phyloP scores from a whole-genome alignment of 352 stramenopile genomes.

The Phytophthora quininea region DNA sequence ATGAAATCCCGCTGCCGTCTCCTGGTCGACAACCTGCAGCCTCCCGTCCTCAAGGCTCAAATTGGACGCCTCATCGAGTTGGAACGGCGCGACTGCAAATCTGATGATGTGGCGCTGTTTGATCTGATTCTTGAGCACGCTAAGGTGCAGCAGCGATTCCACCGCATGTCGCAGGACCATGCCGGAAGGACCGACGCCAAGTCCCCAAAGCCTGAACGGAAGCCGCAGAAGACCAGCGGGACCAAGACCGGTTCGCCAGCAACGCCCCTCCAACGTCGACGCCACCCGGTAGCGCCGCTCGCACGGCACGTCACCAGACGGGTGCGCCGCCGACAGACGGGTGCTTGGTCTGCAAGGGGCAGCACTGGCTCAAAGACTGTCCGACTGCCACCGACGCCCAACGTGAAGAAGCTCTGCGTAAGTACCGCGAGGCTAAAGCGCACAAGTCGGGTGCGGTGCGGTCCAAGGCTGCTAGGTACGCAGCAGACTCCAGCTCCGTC shows the following conservation, averaged over 20 bases:
- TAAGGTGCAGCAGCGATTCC: constrained; percentile 8
- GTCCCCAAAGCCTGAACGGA: not conserved
- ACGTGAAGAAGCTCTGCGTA: not conserved
- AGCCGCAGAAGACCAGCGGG: not conserved
- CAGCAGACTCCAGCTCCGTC: not conserved
- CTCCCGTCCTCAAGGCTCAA: constrained; percentile 6
- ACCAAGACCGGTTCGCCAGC: not conserved
- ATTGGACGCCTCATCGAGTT: constrained; percentile 4
- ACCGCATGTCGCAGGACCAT: constrained; percentile 3
- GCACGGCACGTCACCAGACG: not conserved
- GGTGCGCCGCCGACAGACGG: not conserved
- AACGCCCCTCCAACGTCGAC: not conserved
- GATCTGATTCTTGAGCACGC: constrained; percentile 7
- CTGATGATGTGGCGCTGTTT: constrained; percentile 13
- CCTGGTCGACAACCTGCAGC: constrained; percentile 4
- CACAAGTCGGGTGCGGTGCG: not conserved
- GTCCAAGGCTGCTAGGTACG: constrained; percentile 3
- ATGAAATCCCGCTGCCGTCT: constrained; percentile 5
- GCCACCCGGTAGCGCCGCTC: not conserved
- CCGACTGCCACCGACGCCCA: constrained; percentile 7
- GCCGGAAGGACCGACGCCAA: not conserved
- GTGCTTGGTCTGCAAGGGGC: constrained; percentile 7
- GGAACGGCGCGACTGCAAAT: constrained; percentile 9
- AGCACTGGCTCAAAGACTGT: constrained; percentile 12
- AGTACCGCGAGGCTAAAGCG: constrained; percentile 4